Evolutionary conservation across 1,139 yeast genomes (phyloP), one percentile per base, ranked within the genome.

Genomic region (Taphrina deformans): DNA sequence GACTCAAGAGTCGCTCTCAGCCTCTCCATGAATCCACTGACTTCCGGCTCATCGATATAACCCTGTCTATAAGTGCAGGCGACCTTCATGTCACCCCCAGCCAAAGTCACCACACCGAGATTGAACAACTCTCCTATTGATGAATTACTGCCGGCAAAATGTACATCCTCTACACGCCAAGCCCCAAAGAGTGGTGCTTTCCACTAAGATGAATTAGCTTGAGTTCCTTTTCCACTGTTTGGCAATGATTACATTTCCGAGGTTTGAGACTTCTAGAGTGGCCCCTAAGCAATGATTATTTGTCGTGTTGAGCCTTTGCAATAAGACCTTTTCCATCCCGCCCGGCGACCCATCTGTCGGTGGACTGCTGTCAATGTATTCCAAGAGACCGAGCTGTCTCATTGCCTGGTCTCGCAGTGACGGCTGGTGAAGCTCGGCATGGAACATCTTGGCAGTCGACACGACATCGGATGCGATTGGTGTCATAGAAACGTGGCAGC

Each of bases 261-360:
- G 40, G 29, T 59, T 59, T 23, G 63, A 59, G 14, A 59, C 29
- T 26, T 59, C 63, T 14, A 59, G 35, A 12, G 56, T 59, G 16
- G 27, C 50, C 10, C 26, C 16, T n/a, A 59, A 27, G 27, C 56
- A 59, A 31, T 40, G 45, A 12, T 59, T 51, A 23, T 27, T 23
- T 14, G 24, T n/a, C 10, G 50, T 29, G 10, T 50, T 33, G 3
- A 48, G 33, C 16, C 31, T 40, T 16, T 59, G 29, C 27, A 59
- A 16, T 3, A 50, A 7, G 29, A 48, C 12, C n/a, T 50, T 16
- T 38, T 35, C 40, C 63, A 59, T 50, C 16, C 63, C 63, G 35
- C 45, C 12, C 3, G 50, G 33, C 10, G 9, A 18, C 4, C 35
- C 31, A 9, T 16, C 21, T 12, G 29, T 27, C n/a, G 63, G 41